phyloP scores from a whole-genome alignment of 441 rosid species.

The Brassica hybrid region DNA sequence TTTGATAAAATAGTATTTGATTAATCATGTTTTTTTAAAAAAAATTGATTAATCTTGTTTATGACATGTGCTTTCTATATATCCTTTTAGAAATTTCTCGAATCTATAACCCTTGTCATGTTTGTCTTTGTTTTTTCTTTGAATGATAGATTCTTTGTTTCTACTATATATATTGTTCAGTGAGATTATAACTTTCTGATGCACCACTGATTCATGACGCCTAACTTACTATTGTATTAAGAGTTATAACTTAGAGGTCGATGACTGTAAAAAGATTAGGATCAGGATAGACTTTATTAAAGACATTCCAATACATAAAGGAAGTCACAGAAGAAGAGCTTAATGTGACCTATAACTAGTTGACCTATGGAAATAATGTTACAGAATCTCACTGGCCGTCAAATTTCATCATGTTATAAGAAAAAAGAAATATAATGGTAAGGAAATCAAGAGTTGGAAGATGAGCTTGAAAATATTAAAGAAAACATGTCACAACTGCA shows the following conservation, averaged over 20 bases:
- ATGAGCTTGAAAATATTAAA: not conserved
- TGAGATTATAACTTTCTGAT: not conserved
- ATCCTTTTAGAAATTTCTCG: not conserved
- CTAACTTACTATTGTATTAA: not conserved
- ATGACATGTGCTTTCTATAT: not conserved
- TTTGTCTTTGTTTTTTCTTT: conserved; percentile 27
- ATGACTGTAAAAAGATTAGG: too few relatives aligned
- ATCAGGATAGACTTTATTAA: too few relatives aligned
- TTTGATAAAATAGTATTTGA: not conserved
- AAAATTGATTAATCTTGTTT: not conserved
- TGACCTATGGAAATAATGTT: not conserved
- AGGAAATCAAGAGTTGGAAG: not conserved
- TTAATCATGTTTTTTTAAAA: too few relatives aligned
- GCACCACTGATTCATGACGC: not conserved
- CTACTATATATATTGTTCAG: not conserved
- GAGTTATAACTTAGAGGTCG: not conserved
- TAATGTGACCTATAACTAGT: not conserved
- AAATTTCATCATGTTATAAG: not conserved
- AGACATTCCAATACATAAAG: too few relatives aligned
- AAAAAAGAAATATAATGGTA: not conserved
- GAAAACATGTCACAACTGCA: not conserved
- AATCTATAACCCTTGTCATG: conserved; percentile 24
- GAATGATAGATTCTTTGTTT: not conserved
- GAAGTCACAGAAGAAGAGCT: too few relatives aligned
- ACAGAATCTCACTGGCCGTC: not conserved